Base-by-base conservation (phyloP, 2,329 filamentous ascomycete species). In the Eurotiales sp. region DNA sequence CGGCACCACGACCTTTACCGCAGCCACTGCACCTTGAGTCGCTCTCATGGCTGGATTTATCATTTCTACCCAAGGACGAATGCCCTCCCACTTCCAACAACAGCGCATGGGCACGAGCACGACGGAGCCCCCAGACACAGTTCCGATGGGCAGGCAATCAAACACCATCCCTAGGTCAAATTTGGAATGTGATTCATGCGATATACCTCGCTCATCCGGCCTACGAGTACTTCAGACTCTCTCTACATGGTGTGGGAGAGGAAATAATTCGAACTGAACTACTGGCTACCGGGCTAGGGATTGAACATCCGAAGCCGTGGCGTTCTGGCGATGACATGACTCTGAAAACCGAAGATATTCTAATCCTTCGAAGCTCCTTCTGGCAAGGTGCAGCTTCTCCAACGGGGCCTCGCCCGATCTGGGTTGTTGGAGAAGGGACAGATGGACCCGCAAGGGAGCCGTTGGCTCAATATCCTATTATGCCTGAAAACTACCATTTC, bases 121-220 rank as follows among this genome's bases (percentile, higher is more conserved):
- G 72, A 56, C 68, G 75, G 58, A 70, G 71, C 23, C 72, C 74
- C 6, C 64, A 67, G 36, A 65, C 72, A 3, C 65, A 61, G 6
- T 66, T 77, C 50, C 65, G 69, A 47, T 78, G 75, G 75, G 37
- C 54, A 10, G 63, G 59, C 8, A 59, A 61, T 21, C 45, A 25
- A 3, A 50, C 64, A n/a, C 75, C 75, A 41, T 66, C 71, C 27
- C 59, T 75, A 25, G 72, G 66, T 2, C 74, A 77, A 55, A 61
- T 76, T 14, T 78, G 75, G 75, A 71, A 75, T 42, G 62, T 76
- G 21, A 57, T 74, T 17, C 74, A 78, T 54, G 70, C 71, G 4
- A 66, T 77, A 51, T 70, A 74, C 37, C 68, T 73, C 12, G 63
- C 69, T 15, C 66, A 74, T 39, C 73, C 73, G 23, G 62, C 72